Conservation (phyloP, 208 protist genomes). For the Phytomonas sp. region DNA sequence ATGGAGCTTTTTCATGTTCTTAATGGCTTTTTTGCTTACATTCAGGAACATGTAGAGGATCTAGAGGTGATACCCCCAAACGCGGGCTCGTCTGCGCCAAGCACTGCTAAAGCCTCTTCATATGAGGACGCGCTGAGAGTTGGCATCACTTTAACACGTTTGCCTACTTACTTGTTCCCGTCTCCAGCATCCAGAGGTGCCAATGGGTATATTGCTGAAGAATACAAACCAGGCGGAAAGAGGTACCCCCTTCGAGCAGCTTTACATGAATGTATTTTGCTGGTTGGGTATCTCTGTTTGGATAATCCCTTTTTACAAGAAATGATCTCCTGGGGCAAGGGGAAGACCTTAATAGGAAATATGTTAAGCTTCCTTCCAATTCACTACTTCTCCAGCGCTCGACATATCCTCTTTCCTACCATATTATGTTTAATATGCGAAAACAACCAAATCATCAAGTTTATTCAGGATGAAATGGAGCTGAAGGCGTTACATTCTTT, state of each 20-base stretch:
- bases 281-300: constrained; percentile 75
- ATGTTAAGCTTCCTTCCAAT: constrained; percentile 62
- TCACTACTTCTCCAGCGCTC: constrained; percentile 70
- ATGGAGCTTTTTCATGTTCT: constrained; percentile 74
- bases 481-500: constrained; percentile 44
- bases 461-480: constrained; percentile 66
- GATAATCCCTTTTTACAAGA: constrained; percentile 58
- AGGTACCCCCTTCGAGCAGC: constrained; percentile 51
- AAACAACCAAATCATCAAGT: constrained; percentile 39
- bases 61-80: constrained; percentile 40
- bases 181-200: background rate
- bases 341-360: constrained; percentile 44
- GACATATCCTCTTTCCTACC: constrained; percentile 82
- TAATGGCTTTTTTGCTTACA: constrained; percentile 58
- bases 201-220: constrained; percentile 9
- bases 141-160: constrained; percentile 46
- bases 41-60: constrained; percentile 38
- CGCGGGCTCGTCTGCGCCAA: constrained; percentile 13
- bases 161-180: constrained; percentile 27
- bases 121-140: constrained; percentile 65
- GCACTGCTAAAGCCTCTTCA: constrained; percentile 16
- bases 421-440: constrained; percentile 45
- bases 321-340: constrained; percentile 79
- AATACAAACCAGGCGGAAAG: constrained; percentile 16
- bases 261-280: constrained; percentile 72